Percentiles rank a stretch among this genome's conserved stretches.
phyloP scores from a whole-genome alignment of 495 filamentous ascomycete species.

The Annulohypoxylon stygium region DNA sequence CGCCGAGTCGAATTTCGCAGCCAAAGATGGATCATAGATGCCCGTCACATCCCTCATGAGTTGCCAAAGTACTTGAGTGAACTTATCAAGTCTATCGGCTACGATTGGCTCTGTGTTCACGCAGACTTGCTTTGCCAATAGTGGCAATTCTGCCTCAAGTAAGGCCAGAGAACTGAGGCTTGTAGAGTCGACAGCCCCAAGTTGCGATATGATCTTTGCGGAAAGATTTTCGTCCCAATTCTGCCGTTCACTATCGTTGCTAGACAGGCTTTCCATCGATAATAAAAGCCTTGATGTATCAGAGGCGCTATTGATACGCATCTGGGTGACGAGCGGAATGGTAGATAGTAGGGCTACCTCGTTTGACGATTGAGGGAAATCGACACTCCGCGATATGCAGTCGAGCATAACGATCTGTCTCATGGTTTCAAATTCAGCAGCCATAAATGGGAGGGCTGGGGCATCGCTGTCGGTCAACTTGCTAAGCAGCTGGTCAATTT shows the following conservation, averaged over 20 bases:
- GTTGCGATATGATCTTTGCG: constrained; percentile 66
- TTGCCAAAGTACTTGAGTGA: constrained; percentile 61
- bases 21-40: constrained; percentile 52
- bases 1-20: constrained; percentile 23
- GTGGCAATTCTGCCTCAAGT: constrained; percentile 74
- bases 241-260: constrained; percentile 49
- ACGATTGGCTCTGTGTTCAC: constrained; percentile 60
- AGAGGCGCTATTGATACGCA: constrained; percentile 58
- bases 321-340: constrained; percentile 58
- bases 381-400: constrained; percentile 41
- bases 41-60: constrained; percentile 64
- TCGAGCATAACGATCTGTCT: constrained; percentile 71
- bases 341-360: constrained; percentile 62
- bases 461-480: constrained; percentile 56
- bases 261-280: constrained; percentile 59
- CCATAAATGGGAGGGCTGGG: constrained; percentile 67
- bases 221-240: constrained; percentile 69
- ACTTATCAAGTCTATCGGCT: constrained; percentile 60
- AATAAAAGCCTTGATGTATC: constrained; percentile 55
- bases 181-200: constrained; percentile 66
- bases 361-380: constrained; percentile 33
- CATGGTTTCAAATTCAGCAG: constrained; percentile 73
- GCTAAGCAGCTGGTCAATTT: constrained; percentile 68
- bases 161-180: constrained; percentile 72
- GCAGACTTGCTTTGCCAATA: constrained; percentile 68